Conservation (phyloP, 2,329 filamentous ascomycete species). For the Conoideocrella luteorostrata region DNA sequence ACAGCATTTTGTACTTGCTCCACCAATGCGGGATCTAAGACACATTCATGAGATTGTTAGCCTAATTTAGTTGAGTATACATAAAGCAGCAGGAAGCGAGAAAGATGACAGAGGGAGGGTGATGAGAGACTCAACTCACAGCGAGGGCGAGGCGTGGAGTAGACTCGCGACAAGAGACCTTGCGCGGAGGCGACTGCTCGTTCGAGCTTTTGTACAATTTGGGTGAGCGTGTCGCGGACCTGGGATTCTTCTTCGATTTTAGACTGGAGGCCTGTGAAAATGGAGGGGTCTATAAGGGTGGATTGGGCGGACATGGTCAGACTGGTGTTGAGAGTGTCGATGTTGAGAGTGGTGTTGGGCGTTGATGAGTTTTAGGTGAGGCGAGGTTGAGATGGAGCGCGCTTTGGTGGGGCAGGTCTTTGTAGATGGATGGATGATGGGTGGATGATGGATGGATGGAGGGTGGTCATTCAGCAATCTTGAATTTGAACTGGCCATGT, state of each 20-base stretch:
- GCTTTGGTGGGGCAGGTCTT: constrained; percentile 1
- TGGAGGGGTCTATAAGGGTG: constrained; percentile 59
- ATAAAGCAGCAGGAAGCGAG: too few relatives aligned
- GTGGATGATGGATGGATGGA: too few relatives aligned
- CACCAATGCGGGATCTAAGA: constrained; percentile 57
- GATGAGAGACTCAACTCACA: constrained; percentile 30
- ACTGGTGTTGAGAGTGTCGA: not conserved
- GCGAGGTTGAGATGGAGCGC: not conserved
- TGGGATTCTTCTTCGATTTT: constrained; percentile 84
- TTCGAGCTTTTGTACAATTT: constrained; percentile 75
- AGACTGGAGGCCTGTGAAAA: constrained; percentile 81
- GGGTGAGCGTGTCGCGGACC: constrained; percentile 75
- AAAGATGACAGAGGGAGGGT: too few relatives aligned
- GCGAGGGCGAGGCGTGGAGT: constrained; percentile 68
- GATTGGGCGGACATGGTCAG: constrained; percentile 27
- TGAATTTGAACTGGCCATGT: too few relatives aligned
- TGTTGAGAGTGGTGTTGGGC: constrained; percentile 7
- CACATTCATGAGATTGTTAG: constrained; percentile 1
- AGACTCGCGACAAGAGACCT: constrained; percentile 78
- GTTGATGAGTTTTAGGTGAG: constrained; percentile 8
- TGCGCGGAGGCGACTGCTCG: constrained; percentile 76
- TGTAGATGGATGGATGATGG: too few relatives aligned
- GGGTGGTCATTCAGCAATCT: too few relatives aligned
- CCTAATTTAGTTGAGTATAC: constrained; percentile 4
- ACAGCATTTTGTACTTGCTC: constrained; percentile 66